Evolutionary conservation across 2,329 filamentous ascomycete genomes (phyloP).

Genomic region (Fusarium nematophilum): DNA sequence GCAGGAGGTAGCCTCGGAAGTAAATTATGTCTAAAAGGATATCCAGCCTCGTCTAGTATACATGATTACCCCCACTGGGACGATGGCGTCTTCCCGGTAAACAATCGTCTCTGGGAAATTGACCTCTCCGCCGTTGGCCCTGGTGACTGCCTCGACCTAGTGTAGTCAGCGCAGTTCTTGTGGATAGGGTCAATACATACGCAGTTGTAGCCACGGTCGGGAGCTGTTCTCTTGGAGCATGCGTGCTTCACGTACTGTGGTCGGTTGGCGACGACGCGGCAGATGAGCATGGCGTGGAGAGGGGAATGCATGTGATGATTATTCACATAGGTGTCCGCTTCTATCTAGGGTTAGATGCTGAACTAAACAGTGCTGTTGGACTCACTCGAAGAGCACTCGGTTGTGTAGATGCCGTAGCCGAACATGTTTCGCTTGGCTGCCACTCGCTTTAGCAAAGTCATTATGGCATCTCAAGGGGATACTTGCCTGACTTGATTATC

Average conservation of each 20-base stretch:
- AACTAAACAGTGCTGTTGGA: neutral
- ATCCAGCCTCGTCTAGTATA: slow-evolving; percentile 9
- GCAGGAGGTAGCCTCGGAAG: no score
- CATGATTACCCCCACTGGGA: slow-evolving; percentile 8
- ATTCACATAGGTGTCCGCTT: slow-evolving; percentile 3
- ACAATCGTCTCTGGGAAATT: slow-evolving; percentile 10
- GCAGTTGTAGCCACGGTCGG: slow-evolving; percentile 2
- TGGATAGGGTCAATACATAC: neutral
- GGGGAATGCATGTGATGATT: neutral
- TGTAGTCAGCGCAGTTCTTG: neutral
- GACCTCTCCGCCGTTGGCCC: neutral
- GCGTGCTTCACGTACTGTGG: neutral
- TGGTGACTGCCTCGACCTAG: slow-evolving; percentile 2
- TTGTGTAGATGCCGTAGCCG: slow-evolving; percentile 12
- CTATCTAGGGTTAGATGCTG: neutral
- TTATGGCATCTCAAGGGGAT: no score
- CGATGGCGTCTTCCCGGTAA: slow-evolving; percentile 21
- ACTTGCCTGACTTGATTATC: neutral
- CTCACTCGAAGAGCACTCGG: slow-evolving; percentile 3
- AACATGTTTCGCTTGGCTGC: slow-evolving; percentile 2
- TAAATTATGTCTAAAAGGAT: no score
- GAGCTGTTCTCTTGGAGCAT: neutral
- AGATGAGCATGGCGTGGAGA: neutral
- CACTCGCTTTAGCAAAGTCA: neutral
- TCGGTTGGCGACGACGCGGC: neutral